phyloP scores from a whole-genome alignment of 352 stramenopile species.

The Phytophthora sp. region DNA sequence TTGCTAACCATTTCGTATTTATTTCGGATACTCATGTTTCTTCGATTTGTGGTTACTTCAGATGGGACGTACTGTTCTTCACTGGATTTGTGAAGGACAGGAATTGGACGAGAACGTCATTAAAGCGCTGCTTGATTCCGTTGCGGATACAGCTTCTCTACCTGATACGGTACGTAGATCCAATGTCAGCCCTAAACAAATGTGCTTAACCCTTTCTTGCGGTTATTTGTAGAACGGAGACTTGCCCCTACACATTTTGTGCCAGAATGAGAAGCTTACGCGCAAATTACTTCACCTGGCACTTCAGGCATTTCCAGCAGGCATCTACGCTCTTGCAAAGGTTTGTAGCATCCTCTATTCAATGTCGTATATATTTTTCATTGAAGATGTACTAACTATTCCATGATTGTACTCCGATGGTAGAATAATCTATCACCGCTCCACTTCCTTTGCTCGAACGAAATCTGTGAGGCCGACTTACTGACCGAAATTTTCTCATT shows the following conservation, averaged over 20 bases:
- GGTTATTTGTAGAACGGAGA: slow-evolving; percentile 52
- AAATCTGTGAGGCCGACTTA: slow-evolving; percentile 46
- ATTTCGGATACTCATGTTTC: slow-evolving; percentile 5
- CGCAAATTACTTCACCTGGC: slow-evolving; percentile 38
- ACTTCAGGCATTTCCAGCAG: slow-evolving; percentile 38
- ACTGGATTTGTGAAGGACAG: slow-evolving; percentile 58
- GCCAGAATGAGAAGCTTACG: slow-evolving; percentile 45
- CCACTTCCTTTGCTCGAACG: slow-evolving; percentile 60
- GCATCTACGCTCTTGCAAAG: slow-evolving; percentile 39
- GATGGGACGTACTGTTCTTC: slow-evolving; percentile 55
- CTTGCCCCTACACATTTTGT: slow-evolving; percentile 62
- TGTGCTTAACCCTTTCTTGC: slow-evolving; percentile 1
- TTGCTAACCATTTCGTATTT: background rate
- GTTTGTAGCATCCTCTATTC: slow-evolving; percentile 22
- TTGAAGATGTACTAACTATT: background rate
- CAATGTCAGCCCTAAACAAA: background rate
- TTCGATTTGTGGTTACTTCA: slow-evolving; percentile 17
- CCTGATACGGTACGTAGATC: slow-evolving; percentile 21
- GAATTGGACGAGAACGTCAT: slow-evolving; percentile 34
- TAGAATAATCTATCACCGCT: slow-evolving; percentile 54
- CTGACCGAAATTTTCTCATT: slow-evolving; percentile 47
- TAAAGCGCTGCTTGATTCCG: slow-evolving; percentile 30
- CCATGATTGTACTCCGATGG: background rate
- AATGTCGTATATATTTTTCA: background rate
- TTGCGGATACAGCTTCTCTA: slow-evolving; percentile 15